phyloP scores from a whole-genome alignment of 208 protist species.

The Phytomonas sp. region DNA sequence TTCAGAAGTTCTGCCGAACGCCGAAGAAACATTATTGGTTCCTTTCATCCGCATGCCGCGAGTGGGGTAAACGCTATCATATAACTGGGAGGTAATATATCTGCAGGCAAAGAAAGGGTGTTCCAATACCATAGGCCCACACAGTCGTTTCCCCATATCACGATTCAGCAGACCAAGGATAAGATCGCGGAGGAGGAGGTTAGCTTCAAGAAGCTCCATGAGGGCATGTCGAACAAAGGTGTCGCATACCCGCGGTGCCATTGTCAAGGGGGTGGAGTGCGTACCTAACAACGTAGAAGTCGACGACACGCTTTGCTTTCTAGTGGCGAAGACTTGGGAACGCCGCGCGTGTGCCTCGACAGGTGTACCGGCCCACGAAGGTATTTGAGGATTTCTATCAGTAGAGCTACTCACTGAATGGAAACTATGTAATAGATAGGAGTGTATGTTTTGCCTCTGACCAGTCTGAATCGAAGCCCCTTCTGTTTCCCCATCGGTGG shows the following conservation, averaged over 20 bases:
- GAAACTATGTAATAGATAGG: neutral
- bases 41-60: conserved; percentile 9
- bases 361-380: neutral
- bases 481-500: neutral
- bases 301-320: neutral
- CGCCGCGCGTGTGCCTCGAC: neutral
- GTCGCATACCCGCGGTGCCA: neutral
- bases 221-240: neutral
- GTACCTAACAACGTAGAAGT: too few relatives aligned
- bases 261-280: neutral
- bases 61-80: conserved; percentile 35
- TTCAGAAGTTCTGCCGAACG: neutral
- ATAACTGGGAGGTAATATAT: conserved; percentile 74
- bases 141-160: conserved; percentile 40
- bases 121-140: conserved; percentile 59
- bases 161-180: conserved; percentile 55
- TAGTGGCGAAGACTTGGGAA: neutral
- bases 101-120: conserved; percentile 81
- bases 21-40: neutral
- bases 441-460: neutral
- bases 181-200: conserved; percentile 47
- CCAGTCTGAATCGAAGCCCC: neutral
- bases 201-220: conserved; percentile 47
- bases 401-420: neutral
- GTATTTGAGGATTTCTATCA: neutral